A percentile compares a stretch with the other conserved stretches of the same genome.
Conservation (phyloP, 139 green algal species). For the Nannochloris sp. region DNA sequence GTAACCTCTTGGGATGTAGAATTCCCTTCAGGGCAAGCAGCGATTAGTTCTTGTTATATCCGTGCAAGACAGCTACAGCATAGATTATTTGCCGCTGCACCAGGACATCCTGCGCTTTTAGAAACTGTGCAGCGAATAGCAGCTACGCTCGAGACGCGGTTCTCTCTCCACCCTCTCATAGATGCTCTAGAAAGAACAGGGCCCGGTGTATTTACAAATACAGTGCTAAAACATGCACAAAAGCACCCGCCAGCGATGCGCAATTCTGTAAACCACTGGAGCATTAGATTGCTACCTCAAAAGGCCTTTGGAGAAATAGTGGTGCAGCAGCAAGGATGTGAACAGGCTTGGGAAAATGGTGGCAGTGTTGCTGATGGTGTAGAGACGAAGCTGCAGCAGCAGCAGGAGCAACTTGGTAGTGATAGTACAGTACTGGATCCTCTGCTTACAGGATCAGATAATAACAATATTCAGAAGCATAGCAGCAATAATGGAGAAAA, state of each 20-base stretch:
- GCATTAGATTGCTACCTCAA: slow-evolving; percentile 67
- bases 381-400: too few species aligned
- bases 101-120: slow-evolving; percentile 73
- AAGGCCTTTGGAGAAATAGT: slow-evolving; percentile 68
- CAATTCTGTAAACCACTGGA: slow-evolving; percentile 37
- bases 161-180: slow-evolving; percentile 46
- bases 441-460: too few species aligned
- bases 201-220: slow-evolving; percentile 74
- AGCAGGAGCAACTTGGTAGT: too few species aligned
- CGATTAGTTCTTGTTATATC: slow-evolving; percentile 22
- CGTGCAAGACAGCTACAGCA: slow-evolving; percentile 50
- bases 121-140: slow-evolving; percentile 71
- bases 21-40: slow-evolving; percentile 19
- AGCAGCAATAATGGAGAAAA: too few species aligned
- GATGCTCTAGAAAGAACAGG: slow-evolving; percentile 79
- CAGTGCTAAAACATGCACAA: slow-evolving; percentile 54
- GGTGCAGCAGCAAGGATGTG: too few species aligned
- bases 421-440: too few species aligned
- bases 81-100: slow-evolving; percentile 77
- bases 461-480: too few species aligned
- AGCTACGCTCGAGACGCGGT: slow-evolving; percentile 32
- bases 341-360: too few species aligned
- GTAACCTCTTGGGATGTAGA: slow-evolving; percentile 86
- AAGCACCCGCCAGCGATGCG: slow-evolving; percentile 6
- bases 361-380: too few species aligned